These are phyloP conservation scores for Garcia nutans DNA, from an alignment of 345 rosid species.

Conservation along the genomic window DNA sequence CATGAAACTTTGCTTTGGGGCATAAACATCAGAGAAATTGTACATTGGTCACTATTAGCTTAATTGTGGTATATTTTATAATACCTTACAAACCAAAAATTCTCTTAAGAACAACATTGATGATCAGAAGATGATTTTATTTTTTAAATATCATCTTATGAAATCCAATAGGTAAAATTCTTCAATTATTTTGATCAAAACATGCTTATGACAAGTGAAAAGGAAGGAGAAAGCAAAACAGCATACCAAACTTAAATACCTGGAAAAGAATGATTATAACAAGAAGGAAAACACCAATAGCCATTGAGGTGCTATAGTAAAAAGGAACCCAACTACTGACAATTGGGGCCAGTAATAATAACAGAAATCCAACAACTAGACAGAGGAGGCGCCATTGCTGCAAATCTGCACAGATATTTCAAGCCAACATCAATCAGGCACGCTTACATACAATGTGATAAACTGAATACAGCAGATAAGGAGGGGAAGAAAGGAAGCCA, in stretches of 20 bases:
- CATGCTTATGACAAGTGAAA: background rate
- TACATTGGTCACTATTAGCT: background rate
- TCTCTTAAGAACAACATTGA: background rate
- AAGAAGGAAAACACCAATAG: conserved; percentile 82
- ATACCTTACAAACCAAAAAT: background rate
- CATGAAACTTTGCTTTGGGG: background rate
- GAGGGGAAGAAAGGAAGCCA: background rate
- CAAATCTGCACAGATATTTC: conserved; percentile 50
- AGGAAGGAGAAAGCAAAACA: background rate
- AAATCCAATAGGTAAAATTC: background rate
- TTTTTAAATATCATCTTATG: background rate
- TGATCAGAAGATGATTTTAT: background rate
- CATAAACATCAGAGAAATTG: background rate
- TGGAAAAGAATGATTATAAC: conserved; percentile 74
- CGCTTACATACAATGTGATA: background rate
- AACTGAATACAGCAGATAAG: background rate
- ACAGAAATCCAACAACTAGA: conserved; percentile 58
- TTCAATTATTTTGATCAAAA: background rate
- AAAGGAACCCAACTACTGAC: conserved; percentile 93
- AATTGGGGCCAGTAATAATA: conserved; percentile 68
- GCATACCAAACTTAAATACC: conserved; percentile 41
- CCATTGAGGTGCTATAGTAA: conserved; percentile 91
- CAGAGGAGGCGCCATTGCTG: conserved; percentile 77
- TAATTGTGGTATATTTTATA: background rate
- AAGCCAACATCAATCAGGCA: background rate